Evolutionary conservation across 2,329 filamentous ascomycete species (phyloP), one percentile per base, ranked within the genome.

Genomic region (Fusarium beomiforme): DNA sequence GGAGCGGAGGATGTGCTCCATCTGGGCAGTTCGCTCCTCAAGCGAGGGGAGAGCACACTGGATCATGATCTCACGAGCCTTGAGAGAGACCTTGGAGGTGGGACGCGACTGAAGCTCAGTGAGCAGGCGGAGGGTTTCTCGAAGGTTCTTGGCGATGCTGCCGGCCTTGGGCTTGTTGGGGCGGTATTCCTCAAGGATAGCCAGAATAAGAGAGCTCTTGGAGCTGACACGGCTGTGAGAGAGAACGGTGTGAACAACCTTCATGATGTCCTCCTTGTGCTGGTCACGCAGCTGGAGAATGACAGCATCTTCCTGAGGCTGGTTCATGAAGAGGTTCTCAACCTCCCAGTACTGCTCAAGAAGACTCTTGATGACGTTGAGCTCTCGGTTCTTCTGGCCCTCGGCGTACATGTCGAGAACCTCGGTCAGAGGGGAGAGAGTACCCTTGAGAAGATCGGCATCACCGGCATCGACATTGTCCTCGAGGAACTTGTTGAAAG

Each of bases 1-100:
- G 29, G 95, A 97, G 65, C 95, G 93, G 59, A 99, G 87, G 72
- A 99, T 99, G 82, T 98, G 95, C 86, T 98, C 96, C 95, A 99
- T 98, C 85, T 99, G 96, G 10, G 92, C 89, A 29, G 93, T 93
- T 75, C 96, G 92, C 87, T 99, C 96, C 82, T 98, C 96, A 23
- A 99, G 87, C 6, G 96, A 99, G 21, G 96, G 96, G 80, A 99
- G 89, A 58, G 96, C 95, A 80, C 94, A 98, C 83, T 98, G 96
- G 71, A 99, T 99, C 77, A 99, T 91, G 55, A 98, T 92, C 85
- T 99, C 96, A 79, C 96, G 93, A 47, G 96, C 95, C 87, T 99
- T 99, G 74, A 99, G 88, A 1, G 95, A 94, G 43, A 99, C 95
- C 90, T 98, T 99, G 73, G 95, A 93, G 14, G 95, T 96, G 54